Evolutionary conservation across 2,329 filamentous ascomycete genomes (phyloP).

Genomic region (Corniculantispora saksenae): DNA sequence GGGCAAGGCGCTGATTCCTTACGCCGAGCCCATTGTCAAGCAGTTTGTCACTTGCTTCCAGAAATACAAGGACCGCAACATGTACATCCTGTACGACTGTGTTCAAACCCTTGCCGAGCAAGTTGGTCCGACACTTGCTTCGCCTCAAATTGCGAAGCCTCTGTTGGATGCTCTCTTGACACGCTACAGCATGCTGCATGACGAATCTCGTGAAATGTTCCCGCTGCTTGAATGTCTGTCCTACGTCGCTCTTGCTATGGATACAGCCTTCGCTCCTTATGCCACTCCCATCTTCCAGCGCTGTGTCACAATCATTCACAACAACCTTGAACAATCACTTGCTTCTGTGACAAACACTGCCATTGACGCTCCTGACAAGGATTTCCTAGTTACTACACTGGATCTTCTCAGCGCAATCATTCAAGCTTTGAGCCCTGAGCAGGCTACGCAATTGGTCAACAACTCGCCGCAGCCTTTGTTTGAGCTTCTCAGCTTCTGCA

Average conservation of each 20-base stretch:
- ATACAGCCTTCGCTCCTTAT: slow-evolving; percentile 79
- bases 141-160: slow-evolving; percentile 75
- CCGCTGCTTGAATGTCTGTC: slow-evolving; percentile 94
- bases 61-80: slow-evolving; percentile 97
- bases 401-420: slow-evolving; percentile 92
- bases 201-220: slow-evolving; percentile 91
- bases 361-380: slow-evolving; percentile 85
- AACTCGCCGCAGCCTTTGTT: slow-evolving; percentile 82
- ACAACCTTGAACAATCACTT: slow-evolving; percentile 81
- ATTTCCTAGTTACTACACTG: slow-evolving; percentile 92
- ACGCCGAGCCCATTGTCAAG: slow-evolving; percentile 84
- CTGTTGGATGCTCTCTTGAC: slow-evolving; percentile 92
- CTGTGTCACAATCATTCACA: slow-evolving; percentile 88
- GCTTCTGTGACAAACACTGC: slow-evolving; percentile 66
- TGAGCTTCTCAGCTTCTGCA: slow-evolving; percentile 84
- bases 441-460: slow-evolving; percentile 75
- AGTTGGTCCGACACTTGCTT: slow-evolving; percentile 79
- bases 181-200: slow-evolving; percentile 82
- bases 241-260: slow-evolving; percentile 86
- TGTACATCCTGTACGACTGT: slow-evolving; percentile 98
- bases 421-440: slow-evolving; percentile 75
- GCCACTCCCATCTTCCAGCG: slow-evolving; percentile 83
- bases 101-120: slow-evolving; percentile 95
- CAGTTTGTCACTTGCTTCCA: slow-evolving; percentile 92
- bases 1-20: slow-evolving; percentile 75